These are phyloP conservation scores for Paraconiothyrium sp. DNA, from an alignment of 2,329 filamentous ascomycete genomes.

Conservation along the genomic window DNA sequence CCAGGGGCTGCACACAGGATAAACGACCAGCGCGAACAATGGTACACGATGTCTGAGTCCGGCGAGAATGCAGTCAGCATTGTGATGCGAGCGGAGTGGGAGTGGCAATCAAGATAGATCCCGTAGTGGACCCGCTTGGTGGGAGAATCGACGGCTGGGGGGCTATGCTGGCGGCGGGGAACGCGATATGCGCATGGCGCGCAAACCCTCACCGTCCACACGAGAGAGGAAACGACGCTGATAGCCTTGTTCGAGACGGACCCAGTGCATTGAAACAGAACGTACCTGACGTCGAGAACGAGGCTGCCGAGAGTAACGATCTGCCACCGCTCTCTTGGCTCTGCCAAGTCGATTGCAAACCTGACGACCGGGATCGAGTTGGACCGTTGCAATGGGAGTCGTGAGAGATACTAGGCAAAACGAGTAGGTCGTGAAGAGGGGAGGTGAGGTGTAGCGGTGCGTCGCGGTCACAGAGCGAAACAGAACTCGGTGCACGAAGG, in stretches of 20 bases:
- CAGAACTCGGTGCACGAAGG: neutral
- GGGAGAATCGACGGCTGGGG: slow-evolving; percentile 16
- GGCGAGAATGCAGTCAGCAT: slow-evolving; percentile 44
- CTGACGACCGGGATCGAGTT: slow-evolving; percentile 7
- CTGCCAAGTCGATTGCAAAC: slow-evolving; percentile 22
- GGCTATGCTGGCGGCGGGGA: slow-evolving; percentile 23
- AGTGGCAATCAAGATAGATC: slow-evolving; percentile 30
- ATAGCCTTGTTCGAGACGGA: slow-evolving; percentile 17
- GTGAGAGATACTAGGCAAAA: neutral
- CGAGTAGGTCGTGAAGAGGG: neutral
- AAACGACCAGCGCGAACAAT: slow-evolving; percentile 6
- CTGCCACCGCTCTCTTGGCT: slow-evolving; percentile 21
- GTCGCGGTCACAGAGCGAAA: neutral
- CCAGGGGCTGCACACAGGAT: slow-evolving; percentile 29
- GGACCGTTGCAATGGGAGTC: neutral
- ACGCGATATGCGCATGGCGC: slow-evolving; percentile 4
- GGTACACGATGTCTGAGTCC: slow-evolving; percentile 29
- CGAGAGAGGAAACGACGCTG: slow-evolving; percentile 20
- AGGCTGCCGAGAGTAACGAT: slow-evolving; percentile 29
- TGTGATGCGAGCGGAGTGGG: slow-evolving; percentile 35
- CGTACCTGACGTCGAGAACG: slow-evolving; percentile 33
- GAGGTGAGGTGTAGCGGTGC: neutral
- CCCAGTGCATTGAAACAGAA: slow-evolving; percentile 21
- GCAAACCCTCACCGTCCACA: slow-evolving; percentile 9
- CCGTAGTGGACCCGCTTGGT: slow-evolving; percentile 33